Evolutionary conservation across 2,329 filamentous ascomycete species (phyloP), one percentile per base, ranked within the genome.

Genomic region (Arthrinium puccinioides): DNA sequence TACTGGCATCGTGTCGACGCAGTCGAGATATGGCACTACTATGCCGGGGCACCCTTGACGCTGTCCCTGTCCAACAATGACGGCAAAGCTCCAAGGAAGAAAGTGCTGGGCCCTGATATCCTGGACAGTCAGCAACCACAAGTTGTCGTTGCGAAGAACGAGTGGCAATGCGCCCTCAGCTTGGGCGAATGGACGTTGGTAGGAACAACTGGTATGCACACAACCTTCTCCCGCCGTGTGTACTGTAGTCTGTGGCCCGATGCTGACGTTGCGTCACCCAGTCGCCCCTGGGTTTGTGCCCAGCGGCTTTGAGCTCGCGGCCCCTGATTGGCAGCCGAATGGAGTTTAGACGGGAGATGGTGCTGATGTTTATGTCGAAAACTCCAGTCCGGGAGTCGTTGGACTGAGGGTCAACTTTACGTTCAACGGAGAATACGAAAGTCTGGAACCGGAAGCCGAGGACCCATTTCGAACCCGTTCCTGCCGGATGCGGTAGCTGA

Each of bases 21-120:
- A 4, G 63, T 52, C 28, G 69, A 75, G 48, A 54, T 72, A 8
- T 74, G 71, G 71, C 71, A 75, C 46, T 69, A 66, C 52, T 74
- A 75, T 35, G 70, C 67, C 8, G 71, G 71, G 5, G 68, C 70
- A 6, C 70, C 70, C 1, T 48, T 75, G 33, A 59, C 51, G 9
- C 50, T 74, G 9, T 66, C 60, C 3, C 52, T 72, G 1, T 68
- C 67, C 2, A 49, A 40, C 15, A 52, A 73, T 35, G 59, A 73
- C 37, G 68, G 67, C 3, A 52, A 48, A 47, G 56, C 53, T 25
- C 54, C 55, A 43, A 52, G 56, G 6, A 40, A 57, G 24, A 44
- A 52, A 8, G 46, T 61, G 19, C 56, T 73, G 10, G 70, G 69
- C 1, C 53, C 57, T 5, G 60, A 70, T 31, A 38, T 72, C n/a